phyloP scores from a whole-genome alignment of 805 yeast genomes.

The Millerozyma miso region DNA sequence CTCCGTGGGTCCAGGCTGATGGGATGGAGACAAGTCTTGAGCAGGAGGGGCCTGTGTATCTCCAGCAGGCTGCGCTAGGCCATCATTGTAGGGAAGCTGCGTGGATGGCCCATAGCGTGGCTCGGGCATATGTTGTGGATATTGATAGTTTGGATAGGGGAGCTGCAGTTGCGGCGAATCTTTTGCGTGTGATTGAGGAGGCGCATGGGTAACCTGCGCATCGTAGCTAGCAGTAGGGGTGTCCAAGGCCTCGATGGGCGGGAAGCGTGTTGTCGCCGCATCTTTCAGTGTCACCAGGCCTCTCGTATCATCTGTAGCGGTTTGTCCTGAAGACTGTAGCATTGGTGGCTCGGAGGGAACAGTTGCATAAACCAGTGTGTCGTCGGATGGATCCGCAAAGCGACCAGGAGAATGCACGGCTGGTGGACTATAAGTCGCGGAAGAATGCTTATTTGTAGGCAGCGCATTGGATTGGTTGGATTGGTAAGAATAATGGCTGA shows the following conservation, averaged over 20 bases:
- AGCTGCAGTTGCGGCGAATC: background rate
- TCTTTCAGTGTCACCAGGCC: background rate
- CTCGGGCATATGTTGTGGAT: background rate
- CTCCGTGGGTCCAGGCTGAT: background rate
- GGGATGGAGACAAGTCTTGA: slow-evolving; percentile 4
- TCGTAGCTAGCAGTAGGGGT: background rate
- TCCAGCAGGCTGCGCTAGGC: background rate
- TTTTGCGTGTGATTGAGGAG: background rate
- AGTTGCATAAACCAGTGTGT: background rate
- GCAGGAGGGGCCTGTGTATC: background rate
- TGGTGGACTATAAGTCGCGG: background rate
- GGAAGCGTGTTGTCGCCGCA: background rate
- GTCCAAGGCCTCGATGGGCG: background rate
- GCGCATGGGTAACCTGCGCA: too few relatives aligned
- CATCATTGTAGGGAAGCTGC: background rate
- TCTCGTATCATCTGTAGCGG: background rate
- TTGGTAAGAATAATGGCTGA: too few relatives aligned
- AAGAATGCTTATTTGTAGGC: background rate
- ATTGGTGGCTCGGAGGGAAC: background rate
- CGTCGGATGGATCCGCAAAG: background rate
- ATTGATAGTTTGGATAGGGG: background rate
- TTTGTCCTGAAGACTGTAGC: background rate
- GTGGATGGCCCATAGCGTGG: background rate
- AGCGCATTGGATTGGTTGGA: background rate
- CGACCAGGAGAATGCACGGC: background rate